phyloP scores from a whole-genome alignment of 441 rosid genomes.

The Sinapis alba region DNA sequence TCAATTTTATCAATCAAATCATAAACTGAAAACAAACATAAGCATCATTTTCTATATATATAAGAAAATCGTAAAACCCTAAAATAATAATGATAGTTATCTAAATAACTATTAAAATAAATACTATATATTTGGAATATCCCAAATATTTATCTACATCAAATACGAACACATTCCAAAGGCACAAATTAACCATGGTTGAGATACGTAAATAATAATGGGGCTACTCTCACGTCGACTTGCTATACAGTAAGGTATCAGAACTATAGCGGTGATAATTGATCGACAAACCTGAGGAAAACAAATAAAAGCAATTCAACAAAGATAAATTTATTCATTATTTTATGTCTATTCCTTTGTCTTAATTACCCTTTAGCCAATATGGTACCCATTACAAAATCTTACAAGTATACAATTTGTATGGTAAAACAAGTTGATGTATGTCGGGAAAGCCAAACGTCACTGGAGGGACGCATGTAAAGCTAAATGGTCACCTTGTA shows the following conservation, averaged over 20 bases:
- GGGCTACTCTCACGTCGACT: background rate
- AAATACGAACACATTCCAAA: background rate
- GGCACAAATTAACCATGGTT: background rate
- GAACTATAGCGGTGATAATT: background rate
- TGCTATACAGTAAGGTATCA: background rate
- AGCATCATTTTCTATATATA: too few species aligned
- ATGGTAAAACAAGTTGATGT: background rate
- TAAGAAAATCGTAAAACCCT: too few species aligned
- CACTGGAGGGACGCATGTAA: background rate
- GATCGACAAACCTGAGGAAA: background rate
- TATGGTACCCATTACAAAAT: background rate
- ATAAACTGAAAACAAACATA: too few species aligned
- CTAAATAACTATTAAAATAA: too few species aligned
- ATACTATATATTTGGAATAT: too few species aligned
- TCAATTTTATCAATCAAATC: too few species aligned
- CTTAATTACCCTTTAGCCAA: background rate
- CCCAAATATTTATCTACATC: too few species aligned
- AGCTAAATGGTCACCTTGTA: background rate
- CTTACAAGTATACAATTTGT: background rate
- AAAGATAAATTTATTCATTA: background rate
- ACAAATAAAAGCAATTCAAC: background rate
- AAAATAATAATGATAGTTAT: too few species aligned
- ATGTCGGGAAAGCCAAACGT: background rate
- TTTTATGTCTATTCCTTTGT: background rate
- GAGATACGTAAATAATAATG: background rate